Evolutionary conservation across 305 asterid species (phyloP), one percentile per base, ranked within the genome.

Genomic region (Fraxinus ornus): DNA sequence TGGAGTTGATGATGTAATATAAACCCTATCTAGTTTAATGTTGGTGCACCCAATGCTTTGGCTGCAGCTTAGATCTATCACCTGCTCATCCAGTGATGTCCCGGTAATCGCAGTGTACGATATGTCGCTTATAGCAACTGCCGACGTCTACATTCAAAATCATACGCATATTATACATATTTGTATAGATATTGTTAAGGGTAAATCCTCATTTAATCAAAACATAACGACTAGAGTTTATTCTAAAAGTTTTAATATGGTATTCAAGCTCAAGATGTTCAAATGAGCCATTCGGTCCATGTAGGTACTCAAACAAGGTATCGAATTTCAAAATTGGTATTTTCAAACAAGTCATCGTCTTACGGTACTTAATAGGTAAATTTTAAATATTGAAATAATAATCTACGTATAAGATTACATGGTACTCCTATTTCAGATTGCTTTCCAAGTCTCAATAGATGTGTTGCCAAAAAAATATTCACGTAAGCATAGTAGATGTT

Each of bases 61-160:
- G 86, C 93, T 90, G 87, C 95, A 92, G 24, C 84, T 87, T 84
- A 92, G 85, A 76, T 83, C 86, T 8, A 90, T 86, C 78, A 82
- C 95, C 28, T 86, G 83, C 9, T 88, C 88, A 68, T 89, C 89
- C 49, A 81, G 24, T 24, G 95, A 89, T 35, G 95, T 92, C 80
- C 95, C 95, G 17, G 78, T 32, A 79, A 92, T 92, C 76, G 39
- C 86, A 21, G 73, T 84, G 76, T 80, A 91, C 28, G 92, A 78
- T 75, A 91, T 82, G 75, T 90, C 92, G 19, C 92, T 90, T 79
- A 91, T 73, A 2, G 84, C 89, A 68, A 91, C 87, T 5, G 89
- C 79, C 4, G 93, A 79, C 71, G 91, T 91, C 95, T 91, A 90
- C 78, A 64, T 47, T 39, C 39, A 68, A 68, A 22, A 68, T 21